A percentile compares a stretch with the other conserved stretches of the same genome.
Conservation (phyloP, 2,329 filamentous ascomycete species). For the Fusarium haematococcum region DNA sequence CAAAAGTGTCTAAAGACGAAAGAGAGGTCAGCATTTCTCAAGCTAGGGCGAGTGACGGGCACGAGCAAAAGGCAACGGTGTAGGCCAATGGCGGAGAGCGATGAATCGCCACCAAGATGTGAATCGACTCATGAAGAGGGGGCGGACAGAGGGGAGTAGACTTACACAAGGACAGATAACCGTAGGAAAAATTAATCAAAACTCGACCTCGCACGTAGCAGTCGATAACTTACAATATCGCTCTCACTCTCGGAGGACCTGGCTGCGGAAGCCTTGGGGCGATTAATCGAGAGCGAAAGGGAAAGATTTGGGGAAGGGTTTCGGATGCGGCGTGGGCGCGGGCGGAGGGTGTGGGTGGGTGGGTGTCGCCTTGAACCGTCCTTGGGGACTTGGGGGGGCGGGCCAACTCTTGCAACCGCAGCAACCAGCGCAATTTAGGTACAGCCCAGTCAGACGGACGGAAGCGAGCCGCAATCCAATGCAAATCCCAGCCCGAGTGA, state of each 20-base stretch:
- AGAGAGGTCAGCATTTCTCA: slow-evolving; percentile 33
- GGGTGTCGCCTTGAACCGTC: neutral
- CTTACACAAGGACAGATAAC: slow-evolving; percentile 39
- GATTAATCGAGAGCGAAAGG: slow-evolving; percentile 27
- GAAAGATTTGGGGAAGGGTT: slow-evolving; percentile 38
- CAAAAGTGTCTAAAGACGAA: slow-evolving; percentile 33
- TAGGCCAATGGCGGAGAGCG: slow-evolving; percentile 36
- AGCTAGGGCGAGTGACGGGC: slow-evolving; percentile 13
- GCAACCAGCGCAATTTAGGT: slow-evolving; percentile 37
- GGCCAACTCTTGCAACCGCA: slow-evolving; percentile 44
- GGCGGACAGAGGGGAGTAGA: slow-evolving; percentile 7
- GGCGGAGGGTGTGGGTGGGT: slow-evolving; percentile 32
- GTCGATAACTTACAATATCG: slow-evolving; percentile 28
- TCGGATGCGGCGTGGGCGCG: slow-evolving; percentile 35
- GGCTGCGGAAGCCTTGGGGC: slow-evolving; percentile 27
- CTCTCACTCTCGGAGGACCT: slow-evolving; percentile 23
- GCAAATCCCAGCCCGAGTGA: neutral
- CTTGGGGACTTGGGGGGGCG: slow-evolving; percentile 4
- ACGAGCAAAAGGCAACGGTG: slow-evolving; percentile 24
- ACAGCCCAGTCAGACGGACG: slow-evolving; percentile 23
- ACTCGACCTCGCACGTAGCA: slow-evolving; percentile 16
- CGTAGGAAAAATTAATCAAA: slow-evolving; percentile 13
- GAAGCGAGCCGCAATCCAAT: slow-evolving; percentile 21
- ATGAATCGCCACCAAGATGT: slow-evolving; percentile 49
- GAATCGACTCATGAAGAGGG: slow-evolving; percentile 31